phyloP scores from a whole-genome alignment of 192 early-diverging fungal genomes.

The Ramicandelaber brevisporus region DNA sequence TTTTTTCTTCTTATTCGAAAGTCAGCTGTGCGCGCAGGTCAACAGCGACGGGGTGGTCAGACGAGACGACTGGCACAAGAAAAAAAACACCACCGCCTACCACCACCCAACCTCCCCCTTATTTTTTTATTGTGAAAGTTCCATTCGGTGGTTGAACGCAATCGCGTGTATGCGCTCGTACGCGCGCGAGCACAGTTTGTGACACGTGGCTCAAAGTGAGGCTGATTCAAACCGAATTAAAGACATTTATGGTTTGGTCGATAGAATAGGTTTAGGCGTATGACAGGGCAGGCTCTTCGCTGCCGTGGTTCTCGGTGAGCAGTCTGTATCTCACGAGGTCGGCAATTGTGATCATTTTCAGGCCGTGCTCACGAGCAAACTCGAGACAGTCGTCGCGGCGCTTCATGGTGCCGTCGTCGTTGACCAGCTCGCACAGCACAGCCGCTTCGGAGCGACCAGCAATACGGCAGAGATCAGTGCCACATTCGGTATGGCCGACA shows the following conservation, averaged over 20 bases:
- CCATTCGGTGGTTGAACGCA: conserved; percentile 29
- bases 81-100: too few species aligned
- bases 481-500: conserved; percentile 87
- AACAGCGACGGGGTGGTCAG: too few species aligned
- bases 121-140: conserved; percentile 35
- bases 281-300: too few species aligned
- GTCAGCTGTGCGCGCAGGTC: too few species aligned
- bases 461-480: conserved; percentile 64
- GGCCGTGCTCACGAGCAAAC: conserved; percentile 61
- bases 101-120: too few species aligned
- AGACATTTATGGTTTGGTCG: background rate
- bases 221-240: background rate
- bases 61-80: too few species aligned
- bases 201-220: conserved; percentile 1
- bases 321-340: conserved; percentile 62
- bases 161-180: conserved; percentile 2
- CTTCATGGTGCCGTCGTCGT: conserved; percentile 81
- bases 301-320: too few species aligned
- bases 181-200: background rate
- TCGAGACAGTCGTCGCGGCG: conserved; percentile 65
- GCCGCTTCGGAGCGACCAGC: conserved; percentile 58
- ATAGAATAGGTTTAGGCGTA: conserved; percentile 5
- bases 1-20: too few species aligned
- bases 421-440: conserved; percentile 82
- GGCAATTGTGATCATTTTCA: conserved; percentile 75